A percentile compares a stretch with the other conserved stretches of the same genome.
Conservation (phyloP, 2,329 filamentous ascomycete genomes). For the Teratosphaeria epicoccoides region DNA sequence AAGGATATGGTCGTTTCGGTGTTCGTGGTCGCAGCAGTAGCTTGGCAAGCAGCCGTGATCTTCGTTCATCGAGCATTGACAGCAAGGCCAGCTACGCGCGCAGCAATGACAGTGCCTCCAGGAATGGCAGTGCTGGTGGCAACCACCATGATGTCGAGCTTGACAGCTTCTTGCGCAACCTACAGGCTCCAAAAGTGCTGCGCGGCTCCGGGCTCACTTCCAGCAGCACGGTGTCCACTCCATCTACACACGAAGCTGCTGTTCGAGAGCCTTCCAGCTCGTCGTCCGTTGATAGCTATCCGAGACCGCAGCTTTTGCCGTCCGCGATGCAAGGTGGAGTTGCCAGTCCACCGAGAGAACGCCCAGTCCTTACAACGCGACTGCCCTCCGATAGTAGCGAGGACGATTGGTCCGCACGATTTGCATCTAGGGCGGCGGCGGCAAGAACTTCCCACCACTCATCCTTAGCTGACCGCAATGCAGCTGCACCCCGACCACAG, state of each 20-base stretch:
- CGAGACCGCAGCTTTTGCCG: constrained; percentile 18
- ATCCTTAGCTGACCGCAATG: constrained; percentile 7
- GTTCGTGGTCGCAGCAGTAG: constrained; percentile 56
- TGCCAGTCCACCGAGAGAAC: constrained; percentile 7
- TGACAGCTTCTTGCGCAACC: constrained; percentile 37
- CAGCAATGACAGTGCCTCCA: constrained; percentile 22
- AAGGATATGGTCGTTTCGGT: constrained; percentile 64
- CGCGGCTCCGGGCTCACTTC: constrained; percentile 34
- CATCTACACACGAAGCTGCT: constrained; percentile 6
- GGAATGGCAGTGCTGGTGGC: constrained; percentile 32
- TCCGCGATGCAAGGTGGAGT: constrained; percentile 16
- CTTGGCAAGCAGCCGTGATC: constrained; percentile 39
- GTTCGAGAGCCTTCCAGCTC: constrained; percentile 11
- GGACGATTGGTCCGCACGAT: constrained; percentile 11
- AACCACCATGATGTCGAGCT: constrained; percentile 33
- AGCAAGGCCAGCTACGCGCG: constrained; percentile 29
- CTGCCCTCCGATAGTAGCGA: constrained; percentile 16
- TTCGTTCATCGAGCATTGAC: constrained; percentile 36
- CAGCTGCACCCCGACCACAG: constrained; percentile 5
- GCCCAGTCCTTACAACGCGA: constrained; percentile 7
- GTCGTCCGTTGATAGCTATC: constrained; percentile 13
- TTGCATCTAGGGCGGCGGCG: constrained; percentile 8
- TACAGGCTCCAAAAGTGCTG: constrained; percentile 34
- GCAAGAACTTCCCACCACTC: constrained; percentile 12
- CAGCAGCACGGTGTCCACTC: constrained; percentile 10